A percentile compares a stretch with the other conserved stretches of the same genome.
Evolutionary conservation across 176 grass and related monocot genomes (phyloP).

Genomic region (Hyparrhenia diplandra): DNA sequence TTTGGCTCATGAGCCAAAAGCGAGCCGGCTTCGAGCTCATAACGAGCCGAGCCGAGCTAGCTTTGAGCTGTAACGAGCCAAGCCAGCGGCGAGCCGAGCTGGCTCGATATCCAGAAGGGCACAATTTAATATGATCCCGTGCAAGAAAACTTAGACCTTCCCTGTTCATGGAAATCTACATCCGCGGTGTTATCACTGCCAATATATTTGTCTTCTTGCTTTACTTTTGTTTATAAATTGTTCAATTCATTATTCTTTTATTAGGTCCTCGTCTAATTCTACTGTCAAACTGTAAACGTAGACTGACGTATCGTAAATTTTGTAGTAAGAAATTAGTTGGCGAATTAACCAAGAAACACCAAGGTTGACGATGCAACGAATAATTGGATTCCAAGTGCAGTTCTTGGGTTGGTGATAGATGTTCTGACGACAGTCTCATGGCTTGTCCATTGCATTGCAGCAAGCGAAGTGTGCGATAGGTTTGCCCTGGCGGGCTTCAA

Average conservation of each 20-base stretch:
- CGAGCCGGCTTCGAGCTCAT: too few species aligned
- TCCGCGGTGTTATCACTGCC: neutral
- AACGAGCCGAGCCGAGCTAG: too few species aligned
- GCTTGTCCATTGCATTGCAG: constrained; percentile 34
- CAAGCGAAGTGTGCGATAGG: constrained; percentile 54
- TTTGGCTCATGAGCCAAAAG: too few species aligned
- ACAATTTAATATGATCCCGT: neutral
- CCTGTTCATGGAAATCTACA: constrained; percentile 13
- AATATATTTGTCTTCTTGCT: neutral
- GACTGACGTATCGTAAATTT: neutral
- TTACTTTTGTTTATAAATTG: neutral
- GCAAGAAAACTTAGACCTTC: neutral
- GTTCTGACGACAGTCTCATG: neutral
- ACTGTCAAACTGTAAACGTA: neutral
- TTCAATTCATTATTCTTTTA: neutral
- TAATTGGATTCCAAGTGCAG: neutral
- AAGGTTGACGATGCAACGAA: neutral
- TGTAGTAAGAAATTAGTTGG: neutral
- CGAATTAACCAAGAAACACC: neutral
- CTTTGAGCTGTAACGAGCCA: too few species aligned
- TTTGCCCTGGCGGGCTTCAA: constrained; percentile 56
- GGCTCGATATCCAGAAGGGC: too few species aligned
- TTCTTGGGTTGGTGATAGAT: neutral
- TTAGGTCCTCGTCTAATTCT: neutral
- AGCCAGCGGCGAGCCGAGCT: too few species aligned